Evolutionary conservation across 1,139 yeast genomes (phyloP), one percentile per base, ranked within the genome.

Genomic region (Pichia sp.): DNA sequence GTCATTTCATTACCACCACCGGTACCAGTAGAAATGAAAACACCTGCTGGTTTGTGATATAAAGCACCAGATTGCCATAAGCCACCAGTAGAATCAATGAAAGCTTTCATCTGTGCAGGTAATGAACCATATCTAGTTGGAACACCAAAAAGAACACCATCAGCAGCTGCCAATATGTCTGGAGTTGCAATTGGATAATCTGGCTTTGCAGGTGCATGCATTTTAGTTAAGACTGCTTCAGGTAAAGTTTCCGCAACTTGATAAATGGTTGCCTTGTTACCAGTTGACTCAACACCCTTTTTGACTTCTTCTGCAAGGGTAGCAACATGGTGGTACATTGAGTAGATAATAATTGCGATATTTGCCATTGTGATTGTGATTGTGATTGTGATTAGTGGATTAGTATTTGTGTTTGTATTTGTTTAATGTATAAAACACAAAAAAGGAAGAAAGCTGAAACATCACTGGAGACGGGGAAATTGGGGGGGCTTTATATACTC

Each of bases 1-100:
- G 95, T 85, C 49, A 73, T 68, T 70, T 87, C 95, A 68, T 83
- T 88, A 59, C 90, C 90, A 67, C 94, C 94, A 65, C 92, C 92
- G 48, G 89, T 76, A 64, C 92, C 90, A 40, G 95, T 86, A 43
- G 88, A 76, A 48, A 82, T 82, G 60, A 86, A 86, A 49, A 80
- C 63, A 62, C 92, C 92, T 39, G 85, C 89, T 57, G 77, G 76
- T 70, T 86, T 86, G 62, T 90, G 94, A 61, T 76, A 70, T 53
- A 86, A 72, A 51, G 80, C 80, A 66, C 95, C 94, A 47, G 67
- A 54, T 48, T 85, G 88, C 95, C 95, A 86, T 56, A 85, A 71
- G 47, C 85, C 86, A 63, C 94, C 94, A 49, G 94, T 84, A 47
- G 79, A 68, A 62, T 85, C 95, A 83, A 89, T 82, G 75, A 83